A percentile compares a stretch with the other conserved stretches of the same genome.
phyloP scores from a whole-genome alignment of 2,329 filamentous ascomycete species.

The Alternaria sp. region DNA sequence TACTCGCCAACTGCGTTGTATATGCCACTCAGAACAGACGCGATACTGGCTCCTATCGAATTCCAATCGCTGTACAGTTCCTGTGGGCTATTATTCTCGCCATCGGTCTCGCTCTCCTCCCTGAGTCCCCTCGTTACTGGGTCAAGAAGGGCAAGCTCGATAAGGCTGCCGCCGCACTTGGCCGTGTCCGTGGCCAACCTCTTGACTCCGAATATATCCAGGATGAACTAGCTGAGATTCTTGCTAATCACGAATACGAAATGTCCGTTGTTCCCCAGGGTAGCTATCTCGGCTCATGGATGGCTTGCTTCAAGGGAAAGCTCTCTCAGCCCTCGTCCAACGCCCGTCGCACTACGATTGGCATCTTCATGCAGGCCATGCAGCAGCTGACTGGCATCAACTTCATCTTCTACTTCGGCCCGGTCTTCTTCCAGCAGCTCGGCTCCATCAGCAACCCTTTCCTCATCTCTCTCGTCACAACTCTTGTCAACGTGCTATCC shows the following conservation, averaged over 20 bases:
- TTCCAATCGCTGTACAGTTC: constrained; percentile 83
- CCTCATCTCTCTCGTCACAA: constrained; percentile 84
- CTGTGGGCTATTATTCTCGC: constrained; percentile 80
- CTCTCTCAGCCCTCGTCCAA: constrained; percentile 58
- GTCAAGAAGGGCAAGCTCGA: constrained; percentile 78
- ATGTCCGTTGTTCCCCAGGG: constrained; percentile 57
- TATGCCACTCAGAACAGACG: constrained; percentile 71
- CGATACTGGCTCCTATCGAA: constrained; percentile 73
- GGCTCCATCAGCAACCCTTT: constrained; percentile 76
- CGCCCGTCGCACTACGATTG: constrained; percentile 55
- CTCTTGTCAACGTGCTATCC: constrained; percentile 83
- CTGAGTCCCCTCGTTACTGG: constrained; percentile 86
- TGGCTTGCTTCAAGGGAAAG: constrained; percentile 65
- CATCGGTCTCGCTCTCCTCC: constrained; percentile 74
- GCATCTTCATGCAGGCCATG: constrained; percentile 59
- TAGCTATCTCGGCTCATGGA: constrained; percentile 63
- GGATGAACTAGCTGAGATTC: constrained; percentile 82
- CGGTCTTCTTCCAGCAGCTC: constrained; percentile 80
- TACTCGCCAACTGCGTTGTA: constrained; percentile 77
- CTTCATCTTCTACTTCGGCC: constrained; percentile 69
- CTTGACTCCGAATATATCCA: constrained; percentile 77
- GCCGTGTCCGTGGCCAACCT: constrained; percentile 76
- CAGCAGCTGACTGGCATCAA: constrained; percentile 79
- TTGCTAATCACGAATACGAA: constrained; percentile 93
- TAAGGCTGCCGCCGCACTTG: constrained; percentile 68